Conservation (phyloP, 495 filamentous ascomycete species). For the Penicillium simplicissimum region DNA sequence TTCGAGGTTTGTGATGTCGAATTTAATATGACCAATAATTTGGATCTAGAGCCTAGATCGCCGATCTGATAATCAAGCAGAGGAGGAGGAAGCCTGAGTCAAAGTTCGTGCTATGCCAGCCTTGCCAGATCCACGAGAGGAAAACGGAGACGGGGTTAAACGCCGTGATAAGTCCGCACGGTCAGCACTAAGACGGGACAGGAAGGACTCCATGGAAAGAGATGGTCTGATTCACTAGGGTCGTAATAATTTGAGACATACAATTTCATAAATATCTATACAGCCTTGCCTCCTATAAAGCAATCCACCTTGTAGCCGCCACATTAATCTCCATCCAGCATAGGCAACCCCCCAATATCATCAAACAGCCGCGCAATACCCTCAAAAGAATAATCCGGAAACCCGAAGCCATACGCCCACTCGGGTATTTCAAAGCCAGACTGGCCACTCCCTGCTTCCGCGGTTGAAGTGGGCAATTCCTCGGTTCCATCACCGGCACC, state of each 20-base stretch:
- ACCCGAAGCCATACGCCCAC: slow-evolving; percentile 45
- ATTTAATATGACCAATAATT: not conserved
- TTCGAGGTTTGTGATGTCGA: not conserved
- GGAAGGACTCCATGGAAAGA: not conserved
- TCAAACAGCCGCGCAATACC: slow-evolving; percentile 43
- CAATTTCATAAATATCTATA: not conserved
- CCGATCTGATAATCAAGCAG: not conserved
- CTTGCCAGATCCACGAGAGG: not conserved
- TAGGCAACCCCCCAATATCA: slow-evolving; percentile 38
- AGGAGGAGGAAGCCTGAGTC: not conserved
- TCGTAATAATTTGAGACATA: not conserved
- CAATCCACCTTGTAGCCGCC: not conserved
- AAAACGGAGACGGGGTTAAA: not conserved
- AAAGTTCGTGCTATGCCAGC: not conserved
- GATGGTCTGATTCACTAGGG: not conserved
- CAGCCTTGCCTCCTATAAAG: not conserved
- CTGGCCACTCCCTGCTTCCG: slow-evolving; percentile 16
- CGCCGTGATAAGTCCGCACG: not conserved
- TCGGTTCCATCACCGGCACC: slow-evolving; percentile 7
- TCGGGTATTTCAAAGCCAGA: slow-evolving; percentile 39
- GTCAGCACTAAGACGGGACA: slow-evolving; percentile 4
- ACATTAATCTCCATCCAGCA: slow-evolving; percentile 31
- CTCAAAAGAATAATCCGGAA: slow-evolving; percentile 45
- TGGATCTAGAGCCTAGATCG: not conserved
- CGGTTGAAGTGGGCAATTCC: not conserved